These are phyloP conservation scores for Venturia aucupariae DNA, from an alignment of 2,329 filamentous ascomycete species.

Conservation along the genomic window DNA sequence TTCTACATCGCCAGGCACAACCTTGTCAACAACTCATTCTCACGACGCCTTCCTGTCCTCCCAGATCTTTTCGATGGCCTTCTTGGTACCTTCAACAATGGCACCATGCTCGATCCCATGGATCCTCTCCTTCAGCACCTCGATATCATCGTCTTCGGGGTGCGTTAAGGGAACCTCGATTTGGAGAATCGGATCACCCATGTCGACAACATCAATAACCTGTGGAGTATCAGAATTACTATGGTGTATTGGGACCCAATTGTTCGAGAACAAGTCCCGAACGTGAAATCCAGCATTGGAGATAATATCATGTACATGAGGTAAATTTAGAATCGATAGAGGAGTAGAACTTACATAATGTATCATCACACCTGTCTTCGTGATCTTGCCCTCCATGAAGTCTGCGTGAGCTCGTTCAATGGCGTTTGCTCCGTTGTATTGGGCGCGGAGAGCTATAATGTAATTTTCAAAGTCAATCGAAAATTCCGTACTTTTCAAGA, in stretches of 20 bases:
- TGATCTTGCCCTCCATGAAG: constrained; percentile 57
- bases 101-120: constrained; percentile 68
- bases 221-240: background rate
- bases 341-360: constrained; percentile 54
- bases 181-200: constrained; percentile 63
- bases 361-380: constrained; percentile 73
- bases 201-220: constrained; percentile 58
- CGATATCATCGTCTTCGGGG: constrained; percentile 52
- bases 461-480: no score
- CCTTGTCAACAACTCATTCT: background rate
- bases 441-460: constrained; percentile 48
- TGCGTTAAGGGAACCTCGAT: constrained; percentile 57
- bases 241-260: background rate
- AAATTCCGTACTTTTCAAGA: no score
- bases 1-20: background rate
- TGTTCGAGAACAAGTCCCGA: background rate
- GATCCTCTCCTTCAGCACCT: constrained; percentile 61
- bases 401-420: constrained; percentile 71
- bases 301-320: background rate
- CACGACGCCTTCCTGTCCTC: constrained; percentile 19
- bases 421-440: constrained; percentile 67
- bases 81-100: constrained; percentile 64
- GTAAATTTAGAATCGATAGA: background rate
- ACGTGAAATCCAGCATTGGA: background rate
- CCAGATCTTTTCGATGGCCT: constrained; percentile 35